Evolutionary conservation across 2,329 filamentous ascomycete genomes (phyloP), one percentile per base, ranked within the genome.

Genomic region (Immersiporthe knoxdaviesiana): DNA sequence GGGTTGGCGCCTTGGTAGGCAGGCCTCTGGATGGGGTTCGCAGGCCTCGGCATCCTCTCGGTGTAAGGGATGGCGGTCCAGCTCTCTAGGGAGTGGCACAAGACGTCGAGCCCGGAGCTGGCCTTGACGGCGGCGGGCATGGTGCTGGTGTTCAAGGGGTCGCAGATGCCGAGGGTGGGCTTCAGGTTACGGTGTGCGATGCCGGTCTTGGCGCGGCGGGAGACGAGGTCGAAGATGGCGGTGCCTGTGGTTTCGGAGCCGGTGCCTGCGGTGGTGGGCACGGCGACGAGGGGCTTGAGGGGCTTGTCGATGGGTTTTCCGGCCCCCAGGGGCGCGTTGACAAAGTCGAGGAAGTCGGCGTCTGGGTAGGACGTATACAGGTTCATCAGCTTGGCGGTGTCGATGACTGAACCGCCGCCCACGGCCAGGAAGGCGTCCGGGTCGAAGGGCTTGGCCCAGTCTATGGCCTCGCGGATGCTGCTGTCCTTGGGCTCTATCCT

Each of bases 311-410:
- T 91, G 0, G 93, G 92, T 32, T 88, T 81, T 4, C 96, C 96
- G 72, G 92, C 93, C 70, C 96, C 96, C 0, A 98, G 83, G 0
- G 96, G 96, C 0, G 95, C 95, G 77, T 98, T 98, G 79, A 99
- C 96, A 75, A 99, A 99, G 84, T 99, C 95, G 47, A 98, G 85
- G 77, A 99, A 97, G 74, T 96, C 92, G 44, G 95, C 95, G 10
- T 97, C 92, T 0, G 94, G 94, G 77, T 94, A 97, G 72, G 89
- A 90, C 0, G 91, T 92, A 82, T 98, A 98, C 0, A 99, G 86
- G 77, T 99, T 99, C 94, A 99, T 98, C 68, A 99, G 86, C 81
- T 99, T 99, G 67, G 96, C 95, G 0, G 96, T 99, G 81, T 99
- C 96, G 74, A 99, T 99, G 73, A 98, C 96, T 52, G 93, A 97